A percentile compares a stretch with the other conserved stretches of the same genome.
These are phyloP conservation scores for Eimeria praecox DNA, from an alignment of 169 alveolate species.

Conservation along the genomic window DNA sequence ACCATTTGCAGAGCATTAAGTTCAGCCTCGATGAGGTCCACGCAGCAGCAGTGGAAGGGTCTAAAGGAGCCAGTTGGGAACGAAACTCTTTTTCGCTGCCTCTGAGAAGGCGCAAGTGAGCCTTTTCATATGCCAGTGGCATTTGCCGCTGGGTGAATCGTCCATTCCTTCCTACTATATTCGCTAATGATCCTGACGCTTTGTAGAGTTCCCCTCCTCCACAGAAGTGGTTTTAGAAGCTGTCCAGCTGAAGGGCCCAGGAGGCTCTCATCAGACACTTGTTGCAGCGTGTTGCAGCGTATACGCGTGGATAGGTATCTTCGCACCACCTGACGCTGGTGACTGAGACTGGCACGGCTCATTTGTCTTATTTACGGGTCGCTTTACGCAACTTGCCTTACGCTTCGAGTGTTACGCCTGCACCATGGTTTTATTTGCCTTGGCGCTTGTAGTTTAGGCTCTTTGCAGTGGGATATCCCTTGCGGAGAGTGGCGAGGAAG, in stretches of 20 bases:
- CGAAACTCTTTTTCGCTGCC: background rate
- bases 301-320: background rate
- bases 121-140: background rate
- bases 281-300: background rate
- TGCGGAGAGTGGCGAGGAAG: background rate
- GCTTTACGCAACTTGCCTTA: background rate
- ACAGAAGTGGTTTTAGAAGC: background rate
- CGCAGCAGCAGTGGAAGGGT: slow-evolving; percentile 41
- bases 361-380: background rate
- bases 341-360: background rate
- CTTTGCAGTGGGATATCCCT: background rate
- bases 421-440: background rate
- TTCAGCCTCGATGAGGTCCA: slow-evolving; percentile 64
- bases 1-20: slow-evolving; percentile 50
- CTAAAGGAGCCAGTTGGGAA: background rate
- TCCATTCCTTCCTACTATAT: background rate
- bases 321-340: background rate
- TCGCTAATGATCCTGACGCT: background rate
- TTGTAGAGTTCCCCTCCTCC: background rate
- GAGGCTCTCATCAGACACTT: background rate
- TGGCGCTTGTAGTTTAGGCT: background rate
- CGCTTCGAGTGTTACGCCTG: background rate
- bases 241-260: background rate
- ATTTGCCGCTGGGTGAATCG: background rate
- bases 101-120: slow-evolving; percentile 16